A percentile compares a stretch with the other conserved stretches of the same genome.
phyloP scores from a whole-genome alignment of 148 eudicot genomes.

The Nepenthes gracilis region DNA sequence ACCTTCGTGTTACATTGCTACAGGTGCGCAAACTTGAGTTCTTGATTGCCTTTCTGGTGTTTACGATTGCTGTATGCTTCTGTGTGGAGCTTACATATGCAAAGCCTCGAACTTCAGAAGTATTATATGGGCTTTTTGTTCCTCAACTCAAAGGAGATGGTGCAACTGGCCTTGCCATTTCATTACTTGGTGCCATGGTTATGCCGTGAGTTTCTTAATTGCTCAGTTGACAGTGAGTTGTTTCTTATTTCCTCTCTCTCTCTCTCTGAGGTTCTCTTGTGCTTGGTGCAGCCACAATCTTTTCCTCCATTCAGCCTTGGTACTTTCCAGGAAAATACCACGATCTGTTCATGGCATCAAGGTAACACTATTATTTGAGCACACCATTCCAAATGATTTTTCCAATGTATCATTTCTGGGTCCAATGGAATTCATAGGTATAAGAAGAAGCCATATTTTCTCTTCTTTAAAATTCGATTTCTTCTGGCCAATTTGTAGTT shows the following conservation, averaged over 20 bases:
- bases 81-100: conserved; percentile 83
- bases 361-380: conserved; percentile 22
- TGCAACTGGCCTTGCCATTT: conserved; percentile 84
- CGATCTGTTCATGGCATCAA: conserved; percentile 70
- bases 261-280: conserved; percentile 2
- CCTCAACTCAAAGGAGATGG: conserved; percentile 89
- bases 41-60: conserved; percentile 71
- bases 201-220: conserved; percentile 73
- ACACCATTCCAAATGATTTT: neutral
- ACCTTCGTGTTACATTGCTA: neutral
- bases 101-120: conserved; percentile 69
- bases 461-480: too few relatives aligned
- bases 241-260: neutral
- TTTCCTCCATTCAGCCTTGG: conserved; percentile 96
- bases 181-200: conserved; percentile 99
- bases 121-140: conserved; percentile 74
- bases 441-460: too few relatives aligned
- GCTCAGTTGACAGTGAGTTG: neutral
- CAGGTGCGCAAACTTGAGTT: conserved; percentile 97
- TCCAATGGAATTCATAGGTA: neutral
- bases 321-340: conserved; percentile 93
- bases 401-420: neutral
- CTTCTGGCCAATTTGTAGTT: too few relatives aligned
- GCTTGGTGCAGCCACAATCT: conserved; percentile 79
- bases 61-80: conserved; percentile 84